Percentiles rank a stretch among this genome's conserved stretches.
Conservation (phyloP, 2,329 filamentous ascomycete species). For the Penicillium polonicum region DNA sequence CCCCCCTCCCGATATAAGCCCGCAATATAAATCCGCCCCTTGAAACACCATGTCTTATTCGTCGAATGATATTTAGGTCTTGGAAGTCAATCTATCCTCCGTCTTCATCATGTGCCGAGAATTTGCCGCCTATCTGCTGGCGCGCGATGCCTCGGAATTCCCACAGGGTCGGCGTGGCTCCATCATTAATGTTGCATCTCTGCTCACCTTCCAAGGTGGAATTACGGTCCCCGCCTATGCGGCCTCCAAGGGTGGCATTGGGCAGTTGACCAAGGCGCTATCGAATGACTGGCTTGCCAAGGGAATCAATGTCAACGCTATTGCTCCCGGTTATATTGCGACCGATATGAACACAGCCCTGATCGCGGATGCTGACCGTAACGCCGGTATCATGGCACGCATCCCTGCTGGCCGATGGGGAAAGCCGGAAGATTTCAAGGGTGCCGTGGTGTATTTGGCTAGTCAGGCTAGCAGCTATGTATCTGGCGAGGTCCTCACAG, state of each 20-base stretch:
- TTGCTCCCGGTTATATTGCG: slow-evolving; percentile 54
- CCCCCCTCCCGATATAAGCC: background rate
- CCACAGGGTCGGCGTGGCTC: slow-evolving; percentile 30
- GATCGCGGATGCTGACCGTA: slow-evolving; percentile 67
- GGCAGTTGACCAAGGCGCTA: slow-evolving; percentile 50
- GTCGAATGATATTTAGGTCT: slow-evolving; percentile 50
- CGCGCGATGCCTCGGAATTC: slow-evolving; percentile 30
- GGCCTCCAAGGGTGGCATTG: slow-evolving; percentile 37
- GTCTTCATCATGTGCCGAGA: slow-evolving; percentile 61
- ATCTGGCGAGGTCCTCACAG: slow-evolving; percentile 74
- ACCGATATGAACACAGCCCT: slow-evolving; percentile 83
- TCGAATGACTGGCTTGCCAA: slow-evolving; percentile 52
- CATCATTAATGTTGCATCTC: slow-evolving; percentile 81
- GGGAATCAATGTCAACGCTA: slow-evolving; percentile 59
- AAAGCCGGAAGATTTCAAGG: slow-evolving; percentile 82
- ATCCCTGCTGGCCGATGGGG: slow-evolving; percentile 88
- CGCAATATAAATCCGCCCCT: background rate
- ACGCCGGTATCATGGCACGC: slow-evolving; percentile 70
- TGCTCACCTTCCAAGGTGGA: slow-evolving; percentile 82
- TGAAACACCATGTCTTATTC: background rate
- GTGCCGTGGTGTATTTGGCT: slow-evolving; percentile 73
- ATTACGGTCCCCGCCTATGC: slow-evolving; percentile 64
- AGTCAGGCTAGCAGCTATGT: slow-evolving; percentile 77
- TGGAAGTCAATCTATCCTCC: slow-evolving; percentile 82
- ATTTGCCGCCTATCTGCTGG: slow-evolving; percentile 36